Evolutionary conservation across 225 moss, liverwort and hornwort genomes (phyloP), one percentile per base, ranked within the genome.

Genomic region (Lunularia cruciata): DNA sequence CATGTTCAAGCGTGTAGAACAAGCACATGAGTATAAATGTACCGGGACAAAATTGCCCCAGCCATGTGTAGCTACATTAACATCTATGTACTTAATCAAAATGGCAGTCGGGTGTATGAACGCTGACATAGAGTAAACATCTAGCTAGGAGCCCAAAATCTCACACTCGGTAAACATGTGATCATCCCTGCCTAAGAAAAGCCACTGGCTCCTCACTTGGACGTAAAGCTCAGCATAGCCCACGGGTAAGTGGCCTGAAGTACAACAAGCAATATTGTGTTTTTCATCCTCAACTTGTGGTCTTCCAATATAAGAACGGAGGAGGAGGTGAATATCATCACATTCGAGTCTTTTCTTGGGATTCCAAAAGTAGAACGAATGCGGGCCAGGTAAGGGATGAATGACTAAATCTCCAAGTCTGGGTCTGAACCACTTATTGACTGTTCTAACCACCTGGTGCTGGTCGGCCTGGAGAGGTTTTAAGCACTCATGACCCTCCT

Each of bases 211-310:
- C 8, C 70, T 67, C 9, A 82, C 81, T 52, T 72, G 77, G 26
- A 82, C 81, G 28, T 82, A 82, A 36, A 82, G 68, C 47, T 82
- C 81, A 36, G 71, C 77, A 9, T 82, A 77, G 49, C 77, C 81
- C 0, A 82, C 74, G 6, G 81, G 81, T 31, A 82, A 72, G 47
- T 82, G 81, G 19, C 71, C 71, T 1, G 26, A 9, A 6, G 66
- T 70, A 27, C 81, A 82, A 43, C 81, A 82, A 5, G 67, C 70
- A 36, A 74, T 60, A 71, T 74, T 72, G 57, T 82, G 81, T 18
- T 74, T 60, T 8, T 42, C 61, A 63, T 82, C 81, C 34, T 53
- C 77, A 38, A 77, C 71, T 51, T 64, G 68, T 2, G 81, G 77
- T 26, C 47, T 54, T 8, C 81, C 81, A 56, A 82, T 74, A 62